A percentile compares a stretch with the other conserved stretches of the same genome.
phyloP scores from a whole-genome alignment of 306 rosid species.

The Acacia confusa region DNA sequence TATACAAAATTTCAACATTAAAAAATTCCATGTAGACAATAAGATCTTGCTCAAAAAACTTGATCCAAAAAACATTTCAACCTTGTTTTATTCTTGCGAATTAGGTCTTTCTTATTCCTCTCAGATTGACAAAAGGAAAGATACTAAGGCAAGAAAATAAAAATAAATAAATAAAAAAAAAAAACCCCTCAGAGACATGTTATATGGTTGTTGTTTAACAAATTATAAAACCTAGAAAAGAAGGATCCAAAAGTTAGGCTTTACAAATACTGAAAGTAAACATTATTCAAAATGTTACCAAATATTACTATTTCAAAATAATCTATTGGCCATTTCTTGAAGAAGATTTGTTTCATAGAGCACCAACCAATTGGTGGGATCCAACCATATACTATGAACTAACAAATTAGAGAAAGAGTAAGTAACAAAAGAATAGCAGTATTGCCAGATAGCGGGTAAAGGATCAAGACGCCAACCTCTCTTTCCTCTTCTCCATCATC shows the following conservation, averaged over 20 bases:
- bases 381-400: not conserved
- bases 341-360: not conserved
- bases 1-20: too few relatives aligned
- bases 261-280: not conserved
- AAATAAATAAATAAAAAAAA: not conserved
- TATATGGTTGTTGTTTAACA: not conserved
- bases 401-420: slow-evolving; percentile 20
- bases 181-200: not conserved
- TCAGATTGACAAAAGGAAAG: not conserved
- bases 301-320: not conserved
- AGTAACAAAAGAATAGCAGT: slow-evolving; percentile 21
- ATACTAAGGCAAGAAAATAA: not conserved
- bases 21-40: not conserved
- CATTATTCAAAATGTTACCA: not conserved
- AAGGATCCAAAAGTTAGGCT: not conserved
- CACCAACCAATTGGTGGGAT: not conserved
- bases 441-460: not conserved
- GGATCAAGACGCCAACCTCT: slow-evolving; percentile 61
- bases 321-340: not conserved
- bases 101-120: not conserved
- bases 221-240: not conserved
- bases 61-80: not conserved
- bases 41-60: not conserved
- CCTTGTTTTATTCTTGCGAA: not conserved
- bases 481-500: slow-evolving; percentile 96